Conservation (phyloP, 2,329 filamentous ascomycete species). For the Fusarium cicatricum region DNA sequence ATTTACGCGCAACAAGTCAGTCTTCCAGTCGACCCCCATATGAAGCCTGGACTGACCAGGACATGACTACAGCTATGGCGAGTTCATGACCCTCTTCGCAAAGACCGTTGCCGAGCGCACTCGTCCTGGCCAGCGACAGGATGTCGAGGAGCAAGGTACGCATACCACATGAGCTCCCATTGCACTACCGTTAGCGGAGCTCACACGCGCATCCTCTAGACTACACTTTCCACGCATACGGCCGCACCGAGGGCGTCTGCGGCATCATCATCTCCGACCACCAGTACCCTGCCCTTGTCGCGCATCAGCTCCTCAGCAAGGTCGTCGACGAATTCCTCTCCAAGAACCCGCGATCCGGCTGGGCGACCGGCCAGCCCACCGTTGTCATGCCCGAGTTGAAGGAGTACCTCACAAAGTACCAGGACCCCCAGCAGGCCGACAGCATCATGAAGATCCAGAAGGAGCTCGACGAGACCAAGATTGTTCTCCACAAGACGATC, state of each 20-base stretch:
- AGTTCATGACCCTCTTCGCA: constrained; percentile 84
- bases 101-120: constrained; percentile 90
- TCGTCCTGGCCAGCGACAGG: constrained; percentile 80
- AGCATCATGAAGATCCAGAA: constrained; percentile 96
- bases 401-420: constrained; percentile 77
- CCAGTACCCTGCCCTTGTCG: constrained; percentile 79
- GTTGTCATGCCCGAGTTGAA: constrained; percentile 77
- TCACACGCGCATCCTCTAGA: constrained; percentile 49
- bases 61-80: constrained; percentile 52
- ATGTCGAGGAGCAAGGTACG: constrained; percentile 81
- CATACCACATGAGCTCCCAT: neutral
- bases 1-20: constrained; percentile 78
- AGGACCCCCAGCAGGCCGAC: constrained; percentile 88
- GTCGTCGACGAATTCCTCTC: constrained; percentile 86
- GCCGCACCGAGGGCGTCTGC: constrained; percentile 75
- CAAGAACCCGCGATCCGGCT: constrained; percentile 75
- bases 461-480: constrained; percentile 97
- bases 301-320: constrained; percentile 87
- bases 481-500: constrained; percentile 96
- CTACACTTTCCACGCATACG: constrained; percentile 82
- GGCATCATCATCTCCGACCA: constrained; percentile 81
- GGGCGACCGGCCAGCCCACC: constrained; percentile 62
- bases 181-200: constrained; percentile 1
- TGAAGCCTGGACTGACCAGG: constrained; percentile 17
- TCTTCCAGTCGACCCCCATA: constrained; percentile 13